Evolutionary conservation across 2,329 filamentous ascomycete species (phyloP).

Genomic region (Claviceps spartinae): DNA sequence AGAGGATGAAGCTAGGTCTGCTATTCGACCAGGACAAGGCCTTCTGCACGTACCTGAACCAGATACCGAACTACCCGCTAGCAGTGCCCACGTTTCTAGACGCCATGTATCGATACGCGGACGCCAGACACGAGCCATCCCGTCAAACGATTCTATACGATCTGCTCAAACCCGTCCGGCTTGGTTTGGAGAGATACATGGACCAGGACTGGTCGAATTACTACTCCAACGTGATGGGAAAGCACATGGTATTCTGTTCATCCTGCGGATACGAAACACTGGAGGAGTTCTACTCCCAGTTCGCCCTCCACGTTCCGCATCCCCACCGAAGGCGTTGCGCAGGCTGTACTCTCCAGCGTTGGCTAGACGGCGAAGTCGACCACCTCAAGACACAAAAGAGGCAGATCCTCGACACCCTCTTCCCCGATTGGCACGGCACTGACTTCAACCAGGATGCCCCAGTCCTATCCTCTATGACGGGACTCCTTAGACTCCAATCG

Average conservation of each 20-base stretch:
- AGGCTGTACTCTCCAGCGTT: constrained; percentile 16
- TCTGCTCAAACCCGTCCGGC: constrained; percentile 18
- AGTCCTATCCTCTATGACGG: constrained; percentile 7
- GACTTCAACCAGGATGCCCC: constrained; percentile 21
- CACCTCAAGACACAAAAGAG: constrained; percentile 14
- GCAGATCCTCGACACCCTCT: constrained; percentile 11
- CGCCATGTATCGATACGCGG: constrained; percentile 16
- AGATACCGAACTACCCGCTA: constrained; percentile 17
- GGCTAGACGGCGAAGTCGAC: constrained; percentile 18
- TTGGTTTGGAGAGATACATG: constrained; percentile 12
- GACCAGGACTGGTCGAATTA: constrained; percentile 11
- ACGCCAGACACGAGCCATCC: background rate
- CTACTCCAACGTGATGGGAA: constrained; percentile 15
- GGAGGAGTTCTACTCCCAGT: constrained; percentile 16
- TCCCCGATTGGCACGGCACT: constrained; percentile 12
- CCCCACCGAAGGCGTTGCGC: constrained; percentile 14
- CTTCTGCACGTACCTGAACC: constrained; percentile 16
- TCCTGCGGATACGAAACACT: constrained; percentile 22
- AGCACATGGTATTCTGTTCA: constrained; percentile 15
- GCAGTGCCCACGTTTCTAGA: constrained; percentile 20
- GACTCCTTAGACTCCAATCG: constrained; percentile 12
- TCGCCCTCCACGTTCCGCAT: background rate
- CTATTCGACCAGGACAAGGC: constrained; percentile 19
- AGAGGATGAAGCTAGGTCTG: constrained; percentile 14
- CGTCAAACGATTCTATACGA: constrained; percentile 16